These are phyloP conservation scores for Colletotrichum agaves DNA, from an alignment of 2,329 filamentous ascomycete genomes.

Conservation along the genomic window DNA sequence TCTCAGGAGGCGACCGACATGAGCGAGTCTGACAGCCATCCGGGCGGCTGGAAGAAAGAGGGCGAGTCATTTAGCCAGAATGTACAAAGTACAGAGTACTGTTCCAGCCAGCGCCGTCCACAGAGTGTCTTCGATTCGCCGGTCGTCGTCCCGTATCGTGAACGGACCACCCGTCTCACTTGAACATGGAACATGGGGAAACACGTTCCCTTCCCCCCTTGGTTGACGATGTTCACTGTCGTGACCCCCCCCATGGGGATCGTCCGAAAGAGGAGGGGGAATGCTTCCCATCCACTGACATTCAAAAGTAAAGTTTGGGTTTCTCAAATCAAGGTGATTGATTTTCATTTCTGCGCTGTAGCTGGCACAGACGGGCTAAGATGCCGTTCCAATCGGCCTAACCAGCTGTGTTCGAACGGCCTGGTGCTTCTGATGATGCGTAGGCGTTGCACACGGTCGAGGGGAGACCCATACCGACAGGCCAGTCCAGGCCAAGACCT, in stretches of 20 bases:
- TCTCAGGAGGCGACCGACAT: not conserved
- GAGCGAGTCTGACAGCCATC: not conserved
- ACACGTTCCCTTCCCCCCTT: not conserved
- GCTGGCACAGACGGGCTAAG: not conserved
- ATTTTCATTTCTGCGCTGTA: not conserved
- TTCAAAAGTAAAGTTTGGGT: not conserved
- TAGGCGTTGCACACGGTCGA: not conserved
- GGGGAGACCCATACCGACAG: not conserved
- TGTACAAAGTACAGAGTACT: not conserved
- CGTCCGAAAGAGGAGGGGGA: constrained; percentile 1
- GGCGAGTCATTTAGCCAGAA: constrained; percentile 25
- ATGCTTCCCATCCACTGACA: not conserved
- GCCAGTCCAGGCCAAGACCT: not conserved
- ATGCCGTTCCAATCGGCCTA: constrained; percentile 1
- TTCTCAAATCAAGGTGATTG: constrained; percentile 3
- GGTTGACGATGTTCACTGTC: not conserved
- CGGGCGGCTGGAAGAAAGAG: not conserved
- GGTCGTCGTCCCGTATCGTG: not conserved
- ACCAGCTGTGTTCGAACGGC: not conserved
- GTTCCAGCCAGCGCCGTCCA: constrained; percentile 3
- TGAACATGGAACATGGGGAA: constrained; percentile 1
- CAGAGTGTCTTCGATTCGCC: not conserved
- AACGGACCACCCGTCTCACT: not conserved
- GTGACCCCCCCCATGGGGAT: constrained; percentile 18
- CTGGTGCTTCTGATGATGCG: not conserved